These are phyloP conservation scores for Colletotrichum tabaci DNA, from an alignment of 2,329 filamentous ascomycete genomes.

Conservation along the genomic window DNA sequence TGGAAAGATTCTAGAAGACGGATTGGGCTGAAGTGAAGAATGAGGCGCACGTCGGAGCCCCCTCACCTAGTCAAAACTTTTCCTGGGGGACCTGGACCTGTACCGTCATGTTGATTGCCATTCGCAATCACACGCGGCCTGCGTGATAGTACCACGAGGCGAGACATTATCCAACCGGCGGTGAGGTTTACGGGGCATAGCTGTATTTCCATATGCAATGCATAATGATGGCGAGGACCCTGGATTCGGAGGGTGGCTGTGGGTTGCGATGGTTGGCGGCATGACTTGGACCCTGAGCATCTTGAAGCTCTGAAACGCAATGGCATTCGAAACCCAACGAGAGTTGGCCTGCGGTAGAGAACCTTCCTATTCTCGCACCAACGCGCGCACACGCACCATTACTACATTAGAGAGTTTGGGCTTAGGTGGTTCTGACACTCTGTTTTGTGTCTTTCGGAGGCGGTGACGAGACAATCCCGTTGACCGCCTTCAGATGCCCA, in stretches of 20 bases:
- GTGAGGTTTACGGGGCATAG: constrained; percentile 20
- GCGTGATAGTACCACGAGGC: neutral
- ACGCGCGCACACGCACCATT: neutral
- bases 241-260: constrained; percentile 23
- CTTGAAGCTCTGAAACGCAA: constrained; percentile 36
- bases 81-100: constrained; percentile 26
- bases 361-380: constrained; percentile 11
- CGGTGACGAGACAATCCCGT: constrained; percentile 10
- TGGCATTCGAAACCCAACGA: constrained; percentile 33
- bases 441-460: neutral
- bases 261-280: constrained; percentile 14
- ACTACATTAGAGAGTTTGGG: constrained; percentile 2
- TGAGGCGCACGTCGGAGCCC: constrained; percentile 22
- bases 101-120: constrained; percentile 18
- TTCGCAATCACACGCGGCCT: neutral
- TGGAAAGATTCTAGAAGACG: constrained; percentile 41
- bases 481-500: constrained; percentile 19
- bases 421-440: neutral
- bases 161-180: constrained; percentile 31
- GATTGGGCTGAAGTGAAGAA: constrained; percentile 40
- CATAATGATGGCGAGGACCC: constrained; percentile 37
- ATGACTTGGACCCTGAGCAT: constrained; percentile 41
- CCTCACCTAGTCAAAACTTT: constrained; percentile 22
- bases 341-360: constrained; percentile 17
- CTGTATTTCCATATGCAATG: neutral